These are phyloP conservation scores for Pseudognaphalium luteoalbum DNA, from an alignment of 129 eudicot genomes.

Conservation along the genomic window DNA sequence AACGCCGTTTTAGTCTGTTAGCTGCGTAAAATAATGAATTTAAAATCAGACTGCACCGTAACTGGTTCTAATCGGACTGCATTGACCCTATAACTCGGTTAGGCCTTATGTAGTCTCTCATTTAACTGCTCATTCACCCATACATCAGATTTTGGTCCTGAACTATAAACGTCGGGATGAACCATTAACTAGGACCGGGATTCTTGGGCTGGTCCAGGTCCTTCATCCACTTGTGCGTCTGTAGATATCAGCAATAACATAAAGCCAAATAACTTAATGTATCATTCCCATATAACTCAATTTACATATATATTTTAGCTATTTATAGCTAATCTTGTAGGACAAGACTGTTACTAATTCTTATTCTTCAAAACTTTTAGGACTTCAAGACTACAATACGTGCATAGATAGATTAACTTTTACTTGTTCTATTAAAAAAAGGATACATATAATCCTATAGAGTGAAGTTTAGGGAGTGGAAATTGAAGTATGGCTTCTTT, in stretches of 20 bases:
- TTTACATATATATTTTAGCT: neutral
- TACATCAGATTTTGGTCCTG: neutral
- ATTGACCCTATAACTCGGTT: neutral
- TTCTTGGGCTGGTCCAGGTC: neutral
- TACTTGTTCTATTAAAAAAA: neutral
- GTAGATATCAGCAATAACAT: neutral
- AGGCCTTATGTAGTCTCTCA: neutral
- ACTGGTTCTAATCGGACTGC: neutral
- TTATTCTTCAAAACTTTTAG: neutral
- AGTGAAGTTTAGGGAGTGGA: slow-evolving; percentile 76
- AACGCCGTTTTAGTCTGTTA: neutral
- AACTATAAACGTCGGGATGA: neutral
- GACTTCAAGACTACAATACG: slow-evolving; percentile 24
- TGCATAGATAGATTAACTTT: slow-evolving; percentile 12
- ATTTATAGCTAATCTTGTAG: slow-evolving; percentile 13
- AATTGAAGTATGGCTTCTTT: slow-evolving; percentile 51
- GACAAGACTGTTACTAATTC: slow-evolving; percentile 3
- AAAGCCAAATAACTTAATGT: neutral
- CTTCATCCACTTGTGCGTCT: neutral
- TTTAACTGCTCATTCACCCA: neutral
- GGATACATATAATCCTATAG: slow-evolving; percentile 42
- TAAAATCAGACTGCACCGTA: neutral
- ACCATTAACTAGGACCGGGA: neutral
- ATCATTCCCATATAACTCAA: neutral
- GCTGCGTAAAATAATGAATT: neutral